A percentile compares a stretch with the other conserved stretches of the same genome.
Conservation (phyloP, 1,284 basidiomycete species). For the Veloboletus limbatus region DNA sequence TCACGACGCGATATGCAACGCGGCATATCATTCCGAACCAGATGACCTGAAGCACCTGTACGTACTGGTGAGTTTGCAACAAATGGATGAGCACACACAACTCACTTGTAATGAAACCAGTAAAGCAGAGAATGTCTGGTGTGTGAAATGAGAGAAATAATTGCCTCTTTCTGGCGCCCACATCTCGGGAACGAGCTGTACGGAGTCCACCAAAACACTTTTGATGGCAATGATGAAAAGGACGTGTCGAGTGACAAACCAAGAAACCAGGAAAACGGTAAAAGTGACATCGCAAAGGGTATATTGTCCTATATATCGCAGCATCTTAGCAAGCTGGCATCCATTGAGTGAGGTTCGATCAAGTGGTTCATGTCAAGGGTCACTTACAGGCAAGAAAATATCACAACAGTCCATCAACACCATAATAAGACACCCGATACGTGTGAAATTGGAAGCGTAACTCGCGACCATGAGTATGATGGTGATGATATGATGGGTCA, state of each 20-base stretch:
- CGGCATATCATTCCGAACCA: conserved; percentile 88
- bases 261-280: conserved; percentile 81
- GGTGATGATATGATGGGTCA: conserved; percentile 92
- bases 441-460: conserved; percentile 83
- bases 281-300: conserved; percentile 77
- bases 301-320: conserved; percentile 76
- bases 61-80: conserved; percentile 12
- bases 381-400: conserved; percentile 84
- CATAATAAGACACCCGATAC: conserved; percentile 86
- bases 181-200: conserved; percentile 44
- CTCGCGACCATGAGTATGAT: conserved; percentile 74
- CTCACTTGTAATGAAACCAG: conserved; percentile 64
- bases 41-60: conserved; percentile 66
- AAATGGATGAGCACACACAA: conserved; percentile 8
- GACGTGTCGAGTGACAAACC: conserved; percentile 84
- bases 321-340: conserved; percentile 84
- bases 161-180: conserved; percentile 62
- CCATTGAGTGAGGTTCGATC: conserved; percentile 5
- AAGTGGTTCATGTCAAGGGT: not conserved
- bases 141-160: conserved; percentile 51
- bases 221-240: conserved; percentile 72
- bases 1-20: conserved; percentile 78
- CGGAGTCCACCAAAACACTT: conserved; percentile 53
- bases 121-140: conserved; percentile 52
- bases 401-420: conserved; percentile 93